Conservation (phyloP, 805 yeast species). For the Metschnikowia shivogae region DNA sequence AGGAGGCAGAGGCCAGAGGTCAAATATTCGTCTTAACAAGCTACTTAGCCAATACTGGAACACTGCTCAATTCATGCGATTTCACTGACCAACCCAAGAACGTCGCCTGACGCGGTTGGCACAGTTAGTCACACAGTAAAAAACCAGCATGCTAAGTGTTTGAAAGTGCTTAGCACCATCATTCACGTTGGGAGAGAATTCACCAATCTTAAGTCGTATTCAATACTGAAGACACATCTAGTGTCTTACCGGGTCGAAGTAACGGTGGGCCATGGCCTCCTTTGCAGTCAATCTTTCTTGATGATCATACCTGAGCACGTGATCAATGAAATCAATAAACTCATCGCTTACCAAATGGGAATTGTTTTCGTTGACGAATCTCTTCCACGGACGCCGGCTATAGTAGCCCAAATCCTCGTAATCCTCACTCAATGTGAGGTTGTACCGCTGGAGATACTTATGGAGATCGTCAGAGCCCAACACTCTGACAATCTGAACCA, state of each 20-base stretch:
- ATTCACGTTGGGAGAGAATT: too few species aligned
- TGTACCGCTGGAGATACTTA: slow-evolving; percentile 63
- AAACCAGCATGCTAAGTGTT: too few species aligned
- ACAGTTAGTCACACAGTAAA: too few species aligned
- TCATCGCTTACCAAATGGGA: slow-evolving; percentile 49
- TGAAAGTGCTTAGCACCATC: too few species aligned
- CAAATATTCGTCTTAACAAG: too few species aligned
- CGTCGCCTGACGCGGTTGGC: too few species aligned
- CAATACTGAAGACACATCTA: background rate
- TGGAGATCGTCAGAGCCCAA: slow-evolving; percentile 78
- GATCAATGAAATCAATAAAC: slow-evolving; percentile 66
- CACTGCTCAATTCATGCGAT: too few species aligned
- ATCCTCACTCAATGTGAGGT: slow-evolving; percentile 65
- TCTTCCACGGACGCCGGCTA: slow-evolving; percentile 62
- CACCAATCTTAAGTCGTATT: too few species aligned
- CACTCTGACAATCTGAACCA: slow-evolving; percentile 84
- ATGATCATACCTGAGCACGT: slow-evolving; percentile 76
- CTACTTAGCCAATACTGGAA: too few species aligned
- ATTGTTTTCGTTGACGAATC: slow-evolving; percentile 55
- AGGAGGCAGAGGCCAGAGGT: too few species aligned
- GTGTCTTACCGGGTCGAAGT: slow-evolving; percentile 42
- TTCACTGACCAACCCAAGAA: too few species aligned
- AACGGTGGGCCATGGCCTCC: slow-evolving; percentile 80
- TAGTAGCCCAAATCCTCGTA: slow-evolving; percentile 74
- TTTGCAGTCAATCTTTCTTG: slow-evolving; percentile 82